Evolutionary conservation across 176 grass and related monocot species (phyloP), one percentile per base, ranked within the genome.

Genomic region (Leersia perrieri): DNA sequence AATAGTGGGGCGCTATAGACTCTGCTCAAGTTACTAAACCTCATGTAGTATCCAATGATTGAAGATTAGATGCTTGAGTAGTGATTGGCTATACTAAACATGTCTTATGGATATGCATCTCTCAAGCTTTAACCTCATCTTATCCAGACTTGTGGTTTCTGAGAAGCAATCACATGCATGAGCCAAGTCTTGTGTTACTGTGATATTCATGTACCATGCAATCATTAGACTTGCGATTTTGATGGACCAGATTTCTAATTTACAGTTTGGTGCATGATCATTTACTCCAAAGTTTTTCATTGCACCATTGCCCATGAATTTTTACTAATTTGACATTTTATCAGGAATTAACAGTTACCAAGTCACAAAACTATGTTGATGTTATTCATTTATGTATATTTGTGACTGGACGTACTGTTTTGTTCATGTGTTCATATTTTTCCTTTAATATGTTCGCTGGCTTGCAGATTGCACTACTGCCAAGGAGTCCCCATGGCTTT

Each of bases 381-480:
- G 5, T 57, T 11, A 9, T 33, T 11, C 0, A 20, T 68, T 38
- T 41, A 33, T 38, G 3, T 53, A 42, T 45, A 35, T 31, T 33
- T 47, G 42, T 44, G 14, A 77, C 9, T 67, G 74, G 7, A 0
- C 22, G 7, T 8, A 61, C 9, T 60, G 14, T 16, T 67, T 67
- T 60, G 26, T 69, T 10, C 3, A 23, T 61, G 12, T 53, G n/a
- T 38, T 36, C 15, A 26, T 72, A 9, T 7, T 33, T 49, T 61
- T 33, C 62, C 15, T 11, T 68, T 77, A 20, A 58, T 78, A 27
- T 79, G 38, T 42, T 49, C 2, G 23, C 41, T 86, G 60, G 26
- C 23, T 60, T 87, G 68, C 86, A 99, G 96, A 99, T 99, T 85
- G 93, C 96, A 85, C 78, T 99, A 77, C 63, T 95, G 60, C 92